These are phyloP conservation scores for Acanthamoeba rhysodes DNA, from an alignment of 208 protist species.

Conservation along the genomic window DNA sequence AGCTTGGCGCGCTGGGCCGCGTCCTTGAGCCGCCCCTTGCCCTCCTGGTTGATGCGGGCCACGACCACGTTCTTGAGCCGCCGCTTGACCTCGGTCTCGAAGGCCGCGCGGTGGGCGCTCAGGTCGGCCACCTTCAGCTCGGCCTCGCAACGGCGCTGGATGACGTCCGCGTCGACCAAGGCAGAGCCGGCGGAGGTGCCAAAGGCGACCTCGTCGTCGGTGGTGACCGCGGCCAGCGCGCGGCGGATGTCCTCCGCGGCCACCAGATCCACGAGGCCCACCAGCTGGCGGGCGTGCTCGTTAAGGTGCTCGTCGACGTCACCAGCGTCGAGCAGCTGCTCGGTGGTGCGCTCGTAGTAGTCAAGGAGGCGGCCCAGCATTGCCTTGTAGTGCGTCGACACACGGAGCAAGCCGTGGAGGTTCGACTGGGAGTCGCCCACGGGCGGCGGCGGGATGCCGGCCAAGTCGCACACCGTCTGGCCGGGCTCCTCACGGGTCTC, in stretches of 20 bases:
- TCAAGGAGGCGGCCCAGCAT: not conserved
- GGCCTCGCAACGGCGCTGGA: not conserved
- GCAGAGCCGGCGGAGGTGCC: no score
- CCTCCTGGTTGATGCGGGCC: not conserved
- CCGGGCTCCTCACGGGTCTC: not conserved
- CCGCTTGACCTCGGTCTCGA: not conserved
- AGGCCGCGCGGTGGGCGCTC: not conserved
- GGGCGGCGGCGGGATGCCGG: not conserved
- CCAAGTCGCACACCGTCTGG: not conserved
- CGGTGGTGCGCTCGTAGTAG: not conserved
- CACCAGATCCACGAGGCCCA: not conserved
- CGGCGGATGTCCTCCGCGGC: not conserved
- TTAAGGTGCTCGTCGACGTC: not conserved
- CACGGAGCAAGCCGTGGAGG: not conserved
- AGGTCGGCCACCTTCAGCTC: not conserved
- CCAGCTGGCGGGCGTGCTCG: not conserved
- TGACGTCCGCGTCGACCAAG: not conserved
- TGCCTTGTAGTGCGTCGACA: not conserved
- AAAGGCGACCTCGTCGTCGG: not conserved
- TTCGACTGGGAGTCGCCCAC: not conserved
- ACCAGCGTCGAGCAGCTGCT: not conserved
- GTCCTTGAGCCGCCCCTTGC: not conserved
- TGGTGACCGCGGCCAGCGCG: not conserved
- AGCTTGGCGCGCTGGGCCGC: not conserved
- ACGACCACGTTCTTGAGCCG: not conserved